Conservation (phyloP, 331 rosid species). For the Prunus yedoensis region DNA sequence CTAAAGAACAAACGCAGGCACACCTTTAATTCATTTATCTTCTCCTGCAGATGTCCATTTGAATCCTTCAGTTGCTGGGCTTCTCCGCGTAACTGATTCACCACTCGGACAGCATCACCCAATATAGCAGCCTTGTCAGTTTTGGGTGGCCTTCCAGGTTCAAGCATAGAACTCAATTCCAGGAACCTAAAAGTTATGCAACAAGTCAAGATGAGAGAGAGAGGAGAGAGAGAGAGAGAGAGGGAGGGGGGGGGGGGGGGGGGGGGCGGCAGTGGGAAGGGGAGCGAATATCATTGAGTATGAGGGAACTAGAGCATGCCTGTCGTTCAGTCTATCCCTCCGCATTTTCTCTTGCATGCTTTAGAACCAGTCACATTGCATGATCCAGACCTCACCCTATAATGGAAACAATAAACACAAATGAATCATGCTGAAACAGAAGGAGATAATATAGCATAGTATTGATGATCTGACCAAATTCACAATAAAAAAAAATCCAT, state of each 20-base stretch:
- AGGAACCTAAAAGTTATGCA: slow-evolving; percentile 51
- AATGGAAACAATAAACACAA: neutral
- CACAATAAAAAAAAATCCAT: too few relatives aligned
- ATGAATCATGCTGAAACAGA: neutral
- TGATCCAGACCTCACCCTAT: slow-evolving; percentile 65
- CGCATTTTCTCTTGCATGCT: slow-evolving; percentile 89
- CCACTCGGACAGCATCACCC: slow-evolving; percentile 64
- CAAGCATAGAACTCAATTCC: slow-evolving; percentile 78
- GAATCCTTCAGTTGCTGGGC: slow-evolving; percentile 60
- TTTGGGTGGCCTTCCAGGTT: slow-evolving; percentile 77
- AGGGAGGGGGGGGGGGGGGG: too few relatives aligned
- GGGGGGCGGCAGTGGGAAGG: slow-evolving; percentile 30
- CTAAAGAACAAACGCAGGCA: neutral
- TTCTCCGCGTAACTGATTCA: slow-evolving; percentile 65
- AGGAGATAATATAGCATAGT: neutral
- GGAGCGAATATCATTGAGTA: slow-evolving; percentile 27
- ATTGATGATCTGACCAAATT: neutral
- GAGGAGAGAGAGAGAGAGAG: too few relatives aligned
- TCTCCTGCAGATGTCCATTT: slow-evolving; percentile 51
- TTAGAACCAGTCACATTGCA: slow-evolving; percentile 55
- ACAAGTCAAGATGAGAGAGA: slow-evolving; percentile 35
- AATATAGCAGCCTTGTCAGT: slow-evolving; percentile 72
- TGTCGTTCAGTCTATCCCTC: slow-evolving; percentile 88
- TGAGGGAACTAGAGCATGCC: slow-evolving; percentile 50
- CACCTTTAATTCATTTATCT: slow-evolving; percentile 82